A percentile compares a stretch with the other conserved stretches of the same genome.
These are phyloP conservation scores for Tolypocladium amazonense DNA, from an alignment of 2,329 filamentous ascomycete genomes.

Conservation along the genomic window DNA sequence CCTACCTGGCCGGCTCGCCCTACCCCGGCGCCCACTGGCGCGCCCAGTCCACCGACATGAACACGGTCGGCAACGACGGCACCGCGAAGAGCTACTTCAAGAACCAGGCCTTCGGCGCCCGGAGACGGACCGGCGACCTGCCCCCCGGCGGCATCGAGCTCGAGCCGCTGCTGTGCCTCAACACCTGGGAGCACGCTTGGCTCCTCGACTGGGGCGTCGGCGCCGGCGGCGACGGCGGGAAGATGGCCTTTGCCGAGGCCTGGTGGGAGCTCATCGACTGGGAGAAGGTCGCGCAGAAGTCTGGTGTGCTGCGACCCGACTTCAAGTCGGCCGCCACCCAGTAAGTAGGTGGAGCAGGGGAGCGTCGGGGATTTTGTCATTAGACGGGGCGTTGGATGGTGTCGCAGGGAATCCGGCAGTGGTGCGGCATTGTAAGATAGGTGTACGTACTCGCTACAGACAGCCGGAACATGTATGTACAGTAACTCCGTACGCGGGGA, in stretches of 20 bases:
- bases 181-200: conserved; percentile 95
- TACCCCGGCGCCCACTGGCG: conserved; percentile 79
- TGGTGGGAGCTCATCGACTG: conserved; percentile 93
- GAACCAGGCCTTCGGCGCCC: conserved; percentile 20
- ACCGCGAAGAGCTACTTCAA: conserved; percentile 27
- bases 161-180: conserved; percentile 76
- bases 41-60: conserved; percentile 58
- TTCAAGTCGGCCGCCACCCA: conserved; percentile 17
- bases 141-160: conserved; percentile 59
- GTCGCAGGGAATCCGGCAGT: background rate
- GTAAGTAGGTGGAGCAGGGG: background rate
- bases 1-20: conserved; percentile 85
- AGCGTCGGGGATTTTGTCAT: background rate
- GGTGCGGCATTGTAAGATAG: background rate
- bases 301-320: conserved; percentile 21
- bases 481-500: background rate
- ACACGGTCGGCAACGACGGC: conserved; percentile 39
- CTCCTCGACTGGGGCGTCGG: conserved; percentile 65
- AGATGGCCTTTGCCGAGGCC: conserved; percentile 60
- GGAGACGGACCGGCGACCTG: conserved; percentile 20
- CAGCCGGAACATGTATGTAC: background rate
- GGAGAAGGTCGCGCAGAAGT: conserved; percentile 50
- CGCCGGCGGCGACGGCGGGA: conserved; percentile 52
- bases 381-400: background rate
- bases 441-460: background rate